A percentile compares a stretch with the other conserved stretches of the same genome.
phyloP scores from a whole-genome alignment of 306 rosid species.

The Ormosia emarginata region DNA sequence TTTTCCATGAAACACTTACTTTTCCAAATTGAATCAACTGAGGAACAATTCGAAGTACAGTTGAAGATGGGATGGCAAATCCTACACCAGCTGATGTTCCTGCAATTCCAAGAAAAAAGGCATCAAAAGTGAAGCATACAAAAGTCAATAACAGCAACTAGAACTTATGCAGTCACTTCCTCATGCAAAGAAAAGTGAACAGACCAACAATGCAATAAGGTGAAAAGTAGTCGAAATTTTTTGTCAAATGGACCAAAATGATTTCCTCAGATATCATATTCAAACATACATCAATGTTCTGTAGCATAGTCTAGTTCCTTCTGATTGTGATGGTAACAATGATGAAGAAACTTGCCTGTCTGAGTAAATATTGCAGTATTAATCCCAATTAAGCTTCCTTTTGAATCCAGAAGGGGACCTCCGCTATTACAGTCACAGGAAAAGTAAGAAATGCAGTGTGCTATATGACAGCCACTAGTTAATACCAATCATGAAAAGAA shows the following conservation, averaged over 20 bases:
- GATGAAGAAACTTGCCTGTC: constrained; percentile 52
- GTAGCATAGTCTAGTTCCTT: not conserved
- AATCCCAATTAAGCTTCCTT: constrained; percentile 87
- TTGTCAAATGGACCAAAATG: not conserved
- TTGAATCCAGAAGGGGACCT: constrained; percentile 88
- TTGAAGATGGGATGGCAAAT: constrained; percentile 91
- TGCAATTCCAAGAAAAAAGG: constrained; percentile 32
- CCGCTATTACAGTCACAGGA: constrained; percentile 58
- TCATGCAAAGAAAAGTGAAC: not conserved
- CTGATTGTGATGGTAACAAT: not conserved
- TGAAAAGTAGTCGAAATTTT: not conserved
- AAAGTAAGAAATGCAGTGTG: constrained; percentile 18
- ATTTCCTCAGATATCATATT: constrained; percentile 15
- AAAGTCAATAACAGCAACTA: constrained; percentile 5
- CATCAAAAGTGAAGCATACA: not conserved
- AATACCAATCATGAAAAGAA: not conserved
- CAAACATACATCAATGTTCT: not conserved
- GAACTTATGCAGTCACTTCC: constrained; percentile 7
- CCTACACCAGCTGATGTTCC: constrained; percentile 99
- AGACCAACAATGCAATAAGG: not conserved
- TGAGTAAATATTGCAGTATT: constrained; percentile 95
- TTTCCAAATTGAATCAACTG: constrained; percentile 86
- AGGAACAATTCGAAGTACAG: constrained; percentile 75
- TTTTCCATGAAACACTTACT: constrained; percentile 32
- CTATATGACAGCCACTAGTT: not conserved